These are phyloP conservation scores for Potentilla sterilis DNA, from an alignment of 306 rosid genomes.

Conservation along the genomic window DNA sequence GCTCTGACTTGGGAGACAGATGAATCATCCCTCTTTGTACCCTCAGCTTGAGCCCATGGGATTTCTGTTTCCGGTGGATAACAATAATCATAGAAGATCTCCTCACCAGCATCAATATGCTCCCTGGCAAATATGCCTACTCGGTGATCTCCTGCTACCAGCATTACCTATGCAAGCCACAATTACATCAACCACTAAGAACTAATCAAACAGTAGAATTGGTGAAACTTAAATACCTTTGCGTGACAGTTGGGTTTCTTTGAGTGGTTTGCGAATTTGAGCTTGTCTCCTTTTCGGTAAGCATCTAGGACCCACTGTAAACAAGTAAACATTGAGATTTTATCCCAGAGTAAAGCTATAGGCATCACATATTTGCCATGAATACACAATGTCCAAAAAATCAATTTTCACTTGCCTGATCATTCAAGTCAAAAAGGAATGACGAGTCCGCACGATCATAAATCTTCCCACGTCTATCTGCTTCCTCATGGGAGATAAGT, in stretches of 20 bases:
- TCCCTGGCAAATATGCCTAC: conserved; percentile 98
- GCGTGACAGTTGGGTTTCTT: conserved; percentile 94
- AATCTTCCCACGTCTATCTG: conserved; percentile 95
- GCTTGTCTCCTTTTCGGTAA: conserved; percentile 95
- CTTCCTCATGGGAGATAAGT: conserved; percentile 92
- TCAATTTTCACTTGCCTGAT: conserved; percentile 63
- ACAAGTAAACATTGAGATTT: conserved; percentile 22
- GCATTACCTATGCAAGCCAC: conserved; percentile 61
- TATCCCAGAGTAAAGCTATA: neutral
- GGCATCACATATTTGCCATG: neutral
- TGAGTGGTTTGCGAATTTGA: conserved; percentile 97
- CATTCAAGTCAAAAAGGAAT: conserved; percentile 96
- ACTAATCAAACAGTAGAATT: conserved; percentile 16
- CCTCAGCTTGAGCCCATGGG: conserved; percentile 91
- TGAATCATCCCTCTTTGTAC: conserved; percentile 80
- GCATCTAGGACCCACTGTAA: conserved; percentile 95
- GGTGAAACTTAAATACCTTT: conserved; percentile 47
- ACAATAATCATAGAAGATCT: conserved; percentile 91
- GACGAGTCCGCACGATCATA: conserved; percentile 97
- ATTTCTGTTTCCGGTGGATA: conserved; percentile 92
- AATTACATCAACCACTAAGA: conserved; percentile 22
- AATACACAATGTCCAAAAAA: conserved; percentile 13
- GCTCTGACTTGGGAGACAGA: conserved; percentile 82
- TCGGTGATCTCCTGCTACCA: conserved; percentile 97
- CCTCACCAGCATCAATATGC: conserved; percentile 85